These are phyloP conservation scores for Meripilus lineatus DNA, from an alignment of 1,284 basidiomycete genomes.

Conservation along the genomic window DNA sequence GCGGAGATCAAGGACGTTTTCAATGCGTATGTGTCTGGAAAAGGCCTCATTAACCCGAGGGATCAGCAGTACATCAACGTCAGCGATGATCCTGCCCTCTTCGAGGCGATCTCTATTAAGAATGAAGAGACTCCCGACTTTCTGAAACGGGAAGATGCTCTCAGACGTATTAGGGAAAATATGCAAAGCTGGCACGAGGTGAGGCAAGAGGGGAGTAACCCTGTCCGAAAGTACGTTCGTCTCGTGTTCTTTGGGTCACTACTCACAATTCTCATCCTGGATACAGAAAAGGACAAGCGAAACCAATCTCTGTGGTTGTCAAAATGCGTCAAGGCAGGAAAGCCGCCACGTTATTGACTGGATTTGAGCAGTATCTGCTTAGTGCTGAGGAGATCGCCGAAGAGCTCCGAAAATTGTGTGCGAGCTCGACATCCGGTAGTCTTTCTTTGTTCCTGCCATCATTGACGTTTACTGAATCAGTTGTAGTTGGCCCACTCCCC, in stretches of 20 bases:
- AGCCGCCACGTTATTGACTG: constrained; percentile 70
- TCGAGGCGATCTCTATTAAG: constrained; percentile 45
- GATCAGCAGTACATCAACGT: constrained; percentile 71
- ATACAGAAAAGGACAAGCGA: constrained; percentile 69
- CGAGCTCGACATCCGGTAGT: constrained; percentile 71
- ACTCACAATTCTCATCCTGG: constrained; percentile 6
- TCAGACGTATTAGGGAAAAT: constrained; percentile 45
- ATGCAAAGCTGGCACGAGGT: constrained; percentile 77
- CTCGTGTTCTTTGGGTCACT: not conserved
- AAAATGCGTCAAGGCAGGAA: constrained; percentile 77
- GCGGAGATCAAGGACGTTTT: constrained; percentile 52
- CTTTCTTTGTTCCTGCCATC: not conserved
- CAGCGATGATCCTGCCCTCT: constrained; percentile 45
- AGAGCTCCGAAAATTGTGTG: constrained; percentile 71
- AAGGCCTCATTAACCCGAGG: constrained; percentile 59
- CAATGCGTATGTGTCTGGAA: constrained; percentile 55
- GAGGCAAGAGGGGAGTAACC: constrained; percentile 42
- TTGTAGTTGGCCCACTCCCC: constrained; percentile 48
- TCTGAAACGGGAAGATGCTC: constrained; percentile 67
- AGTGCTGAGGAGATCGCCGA: constrained; percentile 73
- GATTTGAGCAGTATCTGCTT: constrained; percentile 73
- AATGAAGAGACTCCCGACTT: constrained; percentile 44
- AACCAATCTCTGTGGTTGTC: constrained; percentile 61
- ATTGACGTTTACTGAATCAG: not conserved
- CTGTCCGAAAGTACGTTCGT: constrained; percentile 47